Base-by-base conservation (phyloP, 2,329 filamentous ascomycete species). In the Colletotrichum tropicale region DNA sequence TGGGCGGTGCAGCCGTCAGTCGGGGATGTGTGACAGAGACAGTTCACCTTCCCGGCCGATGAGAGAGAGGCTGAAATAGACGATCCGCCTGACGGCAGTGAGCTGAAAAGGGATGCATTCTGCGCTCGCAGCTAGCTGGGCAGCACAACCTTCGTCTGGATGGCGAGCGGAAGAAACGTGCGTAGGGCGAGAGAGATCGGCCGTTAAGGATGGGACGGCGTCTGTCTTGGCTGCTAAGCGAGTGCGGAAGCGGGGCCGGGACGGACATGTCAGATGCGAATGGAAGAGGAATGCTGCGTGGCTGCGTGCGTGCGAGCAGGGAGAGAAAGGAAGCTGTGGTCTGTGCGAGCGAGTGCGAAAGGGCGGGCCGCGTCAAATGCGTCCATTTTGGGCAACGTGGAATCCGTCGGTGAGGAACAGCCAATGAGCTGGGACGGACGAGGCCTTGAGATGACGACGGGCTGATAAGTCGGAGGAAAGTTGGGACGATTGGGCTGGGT, bases 281-380 rank as follows among this genome's bases (percentile, higher is more conserved):
- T 32, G 26, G 52, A 56, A 62, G 38, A 69, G 24, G 32, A 68
- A 69, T 18, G 48, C 28, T 16, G 24, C 26, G 24, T n/a, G 30
- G 26, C 26, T 18, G 32, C 61, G 61, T 64, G 60, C 60, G 32
- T 36, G 21, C 61, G n/a, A 36, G 30, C 28, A 28, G 28, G 28
- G 26, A 30, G 28, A 30, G n/a, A 43, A 56, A 55, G 60, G 24
- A 66, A 34, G 55, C 32, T 21, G 16, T 73, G 73, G 64, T 60
- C 73, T 67, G 69, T 75, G 73, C 73, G 69, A 43, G 64, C 70
- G 73, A 75, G 62, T 72, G 73, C 73, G 73, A 75, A 15, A 64
- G 43, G 43, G 43, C 38, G 52, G 55, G 21, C 18, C n/a, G 60
- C 43, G 56, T 56, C 71, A 28, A 68, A 38, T 10, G 62, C 55